Evolutionary conservation across 2,329 filamentous ascomycete species (phyloP), one percentile per base, ranked within the genome.

Genomic region (Diaporthe ilicicola): DNA sequence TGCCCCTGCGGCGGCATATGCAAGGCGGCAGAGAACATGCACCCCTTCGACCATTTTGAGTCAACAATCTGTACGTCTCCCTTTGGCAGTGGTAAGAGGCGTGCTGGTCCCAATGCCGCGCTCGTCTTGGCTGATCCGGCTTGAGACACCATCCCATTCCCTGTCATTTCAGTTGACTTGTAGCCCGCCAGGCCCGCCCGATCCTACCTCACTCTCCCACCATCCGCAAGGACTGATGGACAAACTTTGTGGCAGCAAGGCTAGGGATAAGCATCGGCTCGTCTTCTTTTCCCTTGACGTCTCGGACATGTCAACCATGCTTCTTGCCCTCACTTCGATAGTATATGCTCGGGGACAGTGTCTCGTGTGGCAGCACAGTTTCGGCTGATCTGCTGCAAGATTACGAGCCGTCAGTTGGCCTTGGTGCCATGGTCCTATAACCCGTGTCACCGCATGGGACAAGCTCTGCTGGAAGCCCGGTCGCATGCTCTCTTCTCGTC

Each of bases 401-500:
- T 44, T 66, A 53, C 34, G 24, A 29, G 42, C 44, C 48, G n/a
- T 42, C 59, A 66, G 29, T 69, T 48, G 34, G 53, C n/a, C 24
- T 29, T 66, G n/a, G 37, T 46, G 66, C n/a, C 46, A 27, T 59
- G 66, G 66, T 44, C 54, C 66, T 68, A 68, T 59, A 59, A 29
- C 42, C 55, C 50, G 71, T 69, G 53, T 55, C 69, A 73, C 65
- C n/a, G 56, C 71, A 61, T 65, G 34, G 67, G 69, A 61, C 61
- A 42, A 70, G 13, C 56, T 66, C 42, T 55, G 71, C 69, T 66
- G 65, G 71, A 50, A 66, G 71, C 71, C 67, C 44, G 51, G 50
- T 65, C 70, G 69, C 69, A 69, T 69, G 12, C 32, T 54, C 50
- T 61, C 62, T 44, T 67, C 53, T 70, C 46, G 53, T 67, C 66